Base-by-base conservation (phyloP, 139 green algal genomes). In the Astrephomene gubernaculifera region DNA sequence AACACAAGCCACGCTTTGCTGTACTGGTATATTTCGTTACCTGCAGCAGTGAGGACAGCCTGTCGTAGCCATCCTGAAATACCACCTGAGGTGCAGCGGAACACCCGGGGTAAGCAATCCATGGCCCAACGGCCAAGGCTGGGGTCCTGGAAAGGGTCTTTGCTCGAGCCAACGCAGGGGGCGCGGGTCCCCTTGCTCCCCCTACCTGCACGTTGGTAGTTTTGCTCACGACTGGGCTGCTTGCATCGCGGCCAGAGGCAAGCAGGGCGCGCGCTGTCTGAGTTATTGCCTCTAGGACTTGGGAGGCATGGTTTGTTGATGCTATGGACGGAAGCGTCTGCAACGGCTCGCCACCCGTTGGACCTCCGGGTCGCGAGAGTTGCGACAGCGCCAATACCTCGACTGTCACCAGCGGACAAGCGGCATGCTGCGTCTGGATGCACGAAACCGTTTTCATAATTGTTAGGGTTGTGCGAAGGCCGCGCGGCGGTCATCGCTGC, bases 21-120 rank as follows among this genome's bases (percentile, higher is more conserved):
- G n/a, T n/a, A n/a, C n/a, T n/a, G n/a, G n/a, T n/a, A n/a, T n/a
- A n/a, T n/a, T n/a, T n/a, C 49, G 38, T 52, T 53, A 39, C 73
- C 73, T 84, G 78, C 2, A 84, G 43, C 38, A 86, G 63, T 2
- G 79, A 27, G 39, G 69, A 45, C 4, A 78, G 19, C 27, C 31
- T 78, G 44, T 86, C 79, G 25, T 86, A 86, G 14, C 79, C 79
- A 27, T 63, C 78, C 29, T 86, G 79, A 27, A 86, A 86, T 14
- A 86, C 25, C 4, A 10, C 35, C 64, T 76, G 43, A n/a, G n/a
- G n/a, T n/a, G n/a, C n/a, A n/a, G n/a, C n/a, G n/a, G n/a, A n/a
- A n/a, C n/a, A n/a, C n/a, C n/a, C n/a, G n/a, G n/a, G n/a, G n/a
- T n/a, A n/a, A n/a, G n/a, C n/a, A n/a, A n/a, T n/a, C n/a, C n/a